A percentile compares a stretch with the other conserved stretches of the same genome.
Evolutionary conservation across 306 rosid genomes (phyloP).

Genomic region (Crotalaria pallida): DNA sequence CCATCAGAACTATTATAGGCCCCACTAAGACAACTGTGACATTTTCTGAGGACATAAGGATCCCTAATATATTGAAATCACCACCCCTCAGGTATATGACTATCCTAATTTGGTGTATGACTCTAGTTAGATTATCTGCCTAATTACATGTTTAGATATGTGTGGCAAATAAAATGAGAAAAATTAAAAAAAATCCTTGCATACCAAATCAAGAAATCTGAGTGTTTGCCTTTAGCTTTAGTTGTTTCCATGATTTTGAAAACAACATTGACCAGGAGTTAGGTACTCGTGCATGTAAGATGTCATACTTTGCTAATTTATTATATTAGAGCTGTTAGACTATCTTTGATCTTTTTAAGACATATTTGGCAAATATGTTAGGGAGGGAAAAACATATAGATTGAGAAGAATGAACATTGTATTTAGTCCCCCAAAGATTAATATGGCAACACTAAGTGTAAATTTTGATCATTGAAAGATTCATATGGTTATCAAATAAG

Average conservation of each 20-base stretch:
- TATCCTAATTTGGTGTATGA: not conserved
- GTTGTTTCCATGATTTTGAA: too few species aligned
- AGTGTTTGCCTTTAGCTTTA: too few species aligned
- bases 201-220: too few species aligned
- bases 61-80: constrained; percentile 59
- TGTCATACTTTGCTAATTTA: not conserved
- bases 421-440: too few species aligned
- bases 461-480: too few species aligned
- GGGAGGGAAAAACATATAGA: not conserved
- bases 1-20: constrained; percentile 62
- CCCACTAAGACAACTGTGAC: constrained; percentile 65
- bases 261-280: too few species aligned
- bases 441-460: too few species aligned
- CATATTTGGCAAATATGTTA: not conserved
- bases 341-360: not conserved
- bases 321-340: not conserved
- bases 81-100: constrained; percentile 28
- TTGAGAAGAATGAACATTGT: not conserved
- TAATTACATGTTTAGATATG: not conserved
- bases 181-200: not conserved
- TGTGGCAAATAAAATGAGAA: not conserved
- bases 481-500: too few species aligned
- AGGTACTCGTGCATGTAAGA: too few species aligned
- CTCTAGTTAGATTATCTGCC: not conserved
- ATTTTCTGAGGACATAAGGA: constrained; percentile 76